phyloP scores from a whole-genome alignment of 2,329 filamentous ascomycete genomes.

The Purpureocillium takamizusanense region DNA sequence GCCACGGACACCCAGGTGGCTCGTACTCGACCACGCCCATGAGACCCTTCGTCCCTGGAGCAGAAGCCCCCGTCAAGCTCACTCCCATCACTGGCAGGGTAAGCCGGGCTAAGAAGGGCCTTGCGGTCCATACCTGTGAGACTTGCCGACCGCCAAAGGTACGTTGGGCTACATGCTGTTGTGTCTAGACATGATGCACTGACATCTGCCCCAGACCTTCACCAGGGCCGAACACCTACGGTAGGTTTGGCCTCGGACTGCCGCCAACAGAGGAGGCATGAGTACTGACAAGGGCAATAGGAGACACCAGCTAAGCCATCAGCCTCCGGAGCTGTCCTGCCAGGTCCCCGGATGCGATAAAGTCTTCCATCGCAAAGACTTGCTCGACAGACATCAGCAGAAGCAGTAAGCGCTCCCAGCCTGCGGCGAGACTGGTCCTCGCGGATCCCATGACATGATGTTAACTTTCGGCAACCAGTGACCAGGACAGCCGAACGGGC shows the following conservation, averaged over 20 bases:
- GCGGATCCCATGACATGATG: background rate
- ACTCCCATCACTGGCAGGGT: slow-evolving; percentile 49
- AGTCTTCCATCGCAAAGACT: slow-evolving; percentile 48
- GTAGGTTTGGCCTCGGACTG: slow-evolving; percentile 23
- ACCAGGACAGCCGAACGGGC: slow-evolving; percentile 5
- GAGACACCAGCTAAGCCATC: slow-evolving; percentile 52
- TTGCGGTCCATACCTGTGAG: slow-evolving; percentile 48
- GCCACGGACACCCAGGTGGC: slow-evolving; percentile 12
- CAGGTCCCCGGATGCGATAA: slow-evolving; percentile 44
- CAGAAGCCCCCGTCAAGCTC: slow-evolving; percentile 36
- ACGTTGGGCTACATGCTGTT: slow-evolving; percentile 7
- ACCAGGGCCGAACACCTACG: slow-evolving; percentile 54
- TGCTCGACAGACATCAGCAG: slow-evolving; percentile 47
- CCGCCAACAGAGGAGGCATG: background rate
- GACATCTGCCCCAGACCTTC: slow-evolving; percentile 37
- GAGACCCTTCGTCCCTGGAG: slow-evolving; percentile 30
- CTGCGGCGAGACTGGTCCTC: background rate
- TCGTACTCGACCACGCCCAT: slow-evolving; percentile 19
- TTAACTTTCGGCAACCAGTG: background rate
- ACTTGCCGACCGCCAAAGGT: slow-evolving; percentile 44
- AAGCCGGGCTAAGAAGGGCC: slow-evolving; percentile 49
- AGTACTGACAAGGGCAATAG: slow-evolving; percentile 25
- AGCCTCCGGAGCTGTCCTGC: slow-evolving; percentile 43
- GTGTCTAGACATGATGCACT: slow-evolving; percentile 2
- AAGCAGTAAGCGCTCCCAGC: slow-evolving; percentile 21